These are phyloP conservation scores for Mycena haematopus DNA, from an alignment of 768 basidiomycete genomes.

Conservation along the genomic window DNA sequence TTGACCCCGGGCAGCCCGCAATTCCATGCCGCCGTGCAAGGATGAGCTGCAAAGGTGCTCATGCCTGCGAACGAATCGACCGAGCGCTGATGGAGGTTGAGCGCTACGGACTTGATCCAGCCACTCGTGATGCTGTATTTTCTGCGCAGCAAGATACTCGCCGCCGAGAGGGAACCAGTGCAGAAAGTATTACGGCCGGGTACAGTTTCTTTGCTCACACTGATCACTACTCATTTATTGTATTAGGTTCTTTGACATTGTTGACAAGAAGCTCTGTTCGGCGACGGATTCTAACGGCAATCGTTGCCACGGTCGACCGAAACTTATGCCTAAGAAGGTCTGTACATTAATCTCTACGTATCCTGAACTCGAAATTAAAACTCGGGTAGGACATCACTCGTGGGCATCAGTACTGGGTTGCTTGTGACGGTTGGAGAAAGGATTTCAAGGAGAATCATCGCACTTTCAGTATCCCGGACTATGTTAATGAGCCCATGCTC, in stretches of 20 bases:
- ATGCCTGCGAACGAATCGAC: background rate
- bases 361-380: background rate
- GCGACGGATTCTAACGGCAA: background rate
- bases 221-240: background rate
- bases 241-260: background rate
- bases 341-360: background rate
- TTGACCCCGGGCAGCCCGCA: background rate
- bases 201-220: background rate
- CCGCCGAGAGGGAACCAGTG: background rate
- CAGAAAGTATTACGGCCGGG: background rate
- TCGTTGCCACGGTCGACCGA: background rate
- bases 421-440: slow-evolving; percentile 1
- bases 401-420: background rate
- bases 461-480: background rate
- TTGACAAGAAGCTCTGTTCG: background rate
- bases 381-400: background rate
- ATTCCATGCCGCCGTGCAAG: slow-evolving; percentile 3
- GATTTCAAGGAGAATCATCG: slow-evolving; percentile 3
- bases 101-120: background rate
- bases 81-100: background rate
- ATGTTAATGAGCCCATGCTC: background rate
- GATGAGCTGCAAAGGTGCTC: background rate
- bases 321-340: background rate
- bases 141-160: slow-evolving; percentile 10
- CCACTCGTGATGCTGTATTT: slow-evolving; percentile 2